These are phyloP conservation scores for Fusarium graminum DNA, from an alignment of 2,329 filamentous ascomycete genomes.

Conservation along the genomic window DNA sequence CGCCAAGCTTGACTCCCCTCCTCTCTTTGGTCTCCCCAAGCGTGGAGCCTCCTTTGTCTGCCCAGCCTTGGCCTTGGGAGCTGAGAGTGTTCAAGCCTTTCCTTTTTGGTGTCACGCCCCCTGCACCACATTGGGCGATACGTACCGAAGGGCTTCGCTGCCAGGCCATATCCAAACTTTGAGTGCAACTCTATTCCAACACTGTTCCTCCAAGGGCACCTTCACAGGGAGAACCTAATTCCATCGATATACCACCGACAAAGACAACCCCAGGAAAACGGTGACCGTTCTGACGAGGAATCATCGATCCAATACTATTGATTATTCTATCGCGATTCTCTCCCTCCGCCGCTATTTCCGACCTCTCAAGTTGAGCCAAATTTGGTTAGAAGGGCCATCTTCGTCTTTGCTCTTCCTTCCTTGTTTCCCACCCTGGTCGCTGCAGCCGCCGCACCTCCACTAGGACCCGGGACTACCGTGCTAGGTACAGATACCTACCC, in stretches of 20 bases:
- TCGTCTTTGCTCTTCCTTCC: slow-evolving; percentile 41
- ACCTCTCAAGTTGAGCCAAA: slow-evolving; percentile 16
- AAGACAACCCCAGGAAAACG: neutral
- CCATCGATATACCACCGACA: slow-evolving; percentile 16
- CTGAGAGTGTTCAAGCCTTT: slow-evolving; percentile 32
- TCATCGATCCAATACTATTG: slow-evolving; percentile 13
- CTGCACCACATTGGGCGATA: slow-evolving; percentile 26
- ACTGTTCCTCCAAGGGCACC: slow-evolving; percentile 9
- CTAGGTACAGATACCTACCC: slow-evolving; percentile 46
- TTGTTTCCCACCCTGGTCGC: slow-evolving; percentile 45
- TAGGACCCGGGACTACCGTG: slow-evolving; percentile 40
- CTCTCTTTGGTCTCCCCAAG: slow-evolving; percentile 24
- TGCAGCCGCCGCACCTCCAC: slow-evolving; percentile 43
- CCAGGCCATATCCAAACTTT: slow-evolving; percentile 30
- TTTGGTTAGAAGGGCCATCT: slow-evolving; percentile 30
- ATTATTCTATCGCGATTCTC: slow-evolving; percentile 11
- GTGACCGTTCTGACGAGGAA: slow-evolving; percentile 7
- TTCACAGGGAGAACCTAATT: slow-evolving; percentile 8
- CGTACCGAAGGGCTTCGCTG: slow-evolving; percentile 26
- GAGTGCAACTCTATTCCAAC: slow-evolving; percentile 28
- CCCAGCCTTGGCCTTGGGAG: slow-evolving; percentile 38
- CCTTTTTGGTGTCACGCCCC: slow-evolving; percentile 32
- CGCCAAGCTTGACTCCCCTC: slow-evolving; percentile 26
- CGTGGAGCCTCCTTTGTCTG: slow-evolving; percentile 40
- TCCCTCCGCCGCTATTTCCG: slow-evolving; percentile 37